Base-by-base conservation (phyloP, 2,329 filamentous ascomycete genomes). In the Mariannaea elegans region DNA sequence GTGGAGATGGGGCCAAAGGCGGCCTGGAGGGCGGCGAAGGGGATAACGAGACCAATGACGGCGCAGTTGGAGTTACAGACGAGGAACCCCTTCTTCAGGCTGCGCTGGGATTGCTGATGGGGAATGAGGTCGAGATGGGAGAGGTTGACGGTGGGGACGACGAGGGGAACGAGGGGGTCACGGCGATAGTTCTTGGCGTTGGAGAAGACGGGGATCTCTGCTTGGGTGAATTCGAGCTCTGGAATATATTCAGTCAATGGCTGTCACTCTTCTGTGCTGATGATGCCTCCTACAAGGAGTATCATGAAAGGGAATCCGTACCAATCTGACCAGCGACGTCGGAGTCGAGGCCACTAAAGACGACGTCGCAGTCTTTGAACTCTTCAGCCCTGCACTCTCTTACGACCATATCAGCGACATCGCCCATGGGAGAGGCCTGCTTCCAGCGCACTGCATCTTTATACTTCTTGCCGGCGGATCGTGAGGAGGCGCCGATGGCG, bases 21-120 rank as follows among this genome's bases (percentile, higher is more conserved):
- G 51, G 89, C 87, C 76, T 97, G 91, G 32, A 98, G 87, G 14
- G 94, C 94, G 10, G 93, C 93, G 73, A 97, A 94, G 21, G 95
- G 95, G 64, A 97, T 96, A 62, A 97, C 94, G 59, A 98, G 87
- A 46, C 94, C 94, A 71, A 98, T 97, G 72, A 97, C 94, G 56
- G 94, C 94, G 80, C 95, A 99, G 81, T 98, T 98, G 66, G 93
- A 97, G 82, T 98, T 98, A 85, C 94, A 98, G 61, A 97, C 93
- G 34, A 98, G 81, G 81, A 98, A 97, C 21, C 95, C 95, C 78
- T 91, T 93, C 63, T 90, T 82, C 42, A 97, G 83, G 24, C 82
- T 81, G 76, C 91, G 87, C 41, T 90, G 84, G 73, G 87, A 83
- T 63, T 92, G 86, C 81, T 98, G 94, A 78, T 96, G 89, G n/a